Evolutionary conservation across 176 grass and related monocot species (phyloP).

Genomic region (Chrysopogon serrulatus): DNA sequence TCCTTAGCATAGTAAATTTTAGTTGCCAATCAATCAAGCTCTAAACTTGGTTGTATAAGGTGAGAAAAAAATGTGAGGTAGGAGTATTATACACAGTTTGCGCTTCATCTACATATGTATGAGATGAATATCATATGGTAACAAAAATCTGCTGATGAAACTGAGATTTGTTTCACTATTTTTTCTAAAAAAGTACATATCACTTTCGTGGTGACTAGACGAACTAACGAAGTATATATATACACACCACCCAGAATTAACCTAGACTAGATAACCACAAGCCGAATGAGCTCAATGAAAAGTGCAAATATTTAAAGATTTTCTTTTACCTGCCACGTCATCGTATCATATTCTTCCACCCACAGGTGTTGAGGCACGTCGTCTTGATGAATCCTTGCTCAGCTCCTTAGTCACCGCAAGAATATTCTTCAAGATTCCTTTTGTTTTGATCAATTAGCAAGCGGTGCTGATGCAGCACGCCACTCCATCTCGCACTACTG

Average conservation of each 20-base stretch:
- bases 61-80: too few relatives aligned
- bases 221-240: too few relatives aligned
- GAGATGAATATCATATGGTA: too few relatives aligned
- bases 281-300: background rate
- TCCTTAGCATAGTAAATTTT: too few relatives aligned
- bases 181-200: background rate
- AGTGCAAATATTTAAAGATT: background rate
- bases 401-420: background rate
- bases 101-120: too few relatives aligned
- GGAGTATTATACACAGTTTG: too few relatives aligned
- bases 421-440: constrained; percentile 24
- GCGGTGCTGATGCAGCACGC: background rate
- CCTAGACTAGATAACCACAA: background rate
- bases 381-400: background rate
- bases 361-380: background rate
- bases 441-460: background rate
- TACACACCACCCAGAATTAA: background rate
- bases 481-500: background rate
- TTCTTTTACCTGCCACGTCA: background rate
- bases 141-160: background rate
- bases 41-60: background rate
- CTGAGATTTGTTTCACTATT: background rate
- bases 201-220: background rate
- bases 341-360: background rate
- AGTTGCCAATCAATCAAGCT: too few relatives aligned